Base-by-base conservation (phyloP, 768 basidiomycete species). In the Xerocomus potaroensis region DNA sequence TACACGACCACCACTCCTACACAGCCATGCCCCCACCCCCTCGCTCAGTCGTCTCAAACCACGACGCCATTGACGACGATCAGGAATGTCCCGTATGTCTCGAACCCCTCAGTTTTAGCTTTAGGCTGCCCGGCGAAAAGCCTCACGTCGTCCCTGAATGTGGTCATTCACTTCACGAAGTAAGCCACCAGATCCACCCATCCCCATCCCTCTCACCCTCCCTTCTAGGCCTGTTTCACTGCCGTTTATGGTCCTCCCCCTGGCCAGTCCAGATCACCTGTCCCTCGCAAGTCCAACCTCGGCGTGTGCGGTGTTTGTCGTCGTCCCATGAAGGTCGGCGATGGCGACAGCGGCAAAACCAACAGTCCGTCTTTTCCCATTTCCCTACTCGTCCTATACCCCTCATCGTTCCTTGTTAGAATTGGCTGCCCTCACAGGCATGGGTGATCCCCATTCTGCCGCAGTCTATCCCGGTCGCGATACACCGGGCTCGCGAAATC, bases 231-330 rank as follows among this genome's bases (percentile, higher is more conserved):
- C 14, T 99, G 96, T 67, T 98, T 97, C 65, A 89, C 84, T 14
- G 91, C 92, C 6, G 95, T 98, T 4, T 99, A 99, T 66, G 95
- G 94, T 12, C 90, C 90, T 5, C 84, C 87, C 10, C 82, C 84
- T 12, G 76, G 65, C 48, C 76, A 78, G 56, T 72, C 71, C 27
- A 78, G 70, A 57, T 69, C 75, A 41, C 64, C 81, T 42, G 64
- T 79, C 7, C 75, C 86, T 22, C 72, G 80, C 65, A 82, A 87
- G 69, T 73, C 87, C 37, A 86, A 90, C 61, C 72, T 96, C 19
- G 96, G 96, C 16, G 90, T 99, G 15, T 99, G 96, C 56, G 96
- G 96, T 31, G 92, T 98, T 3, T 99, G 96, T 63, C 77, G 96
- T 57, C 78, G 93, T 26, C 93, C 93, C 15, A 98, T 99, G 96